These are phyloP conservation scores for Cercophora newfieldiana DNA, from an alignment of 495 filamentous ascomycete genomes.

Conservation along the genomic window DNA sequence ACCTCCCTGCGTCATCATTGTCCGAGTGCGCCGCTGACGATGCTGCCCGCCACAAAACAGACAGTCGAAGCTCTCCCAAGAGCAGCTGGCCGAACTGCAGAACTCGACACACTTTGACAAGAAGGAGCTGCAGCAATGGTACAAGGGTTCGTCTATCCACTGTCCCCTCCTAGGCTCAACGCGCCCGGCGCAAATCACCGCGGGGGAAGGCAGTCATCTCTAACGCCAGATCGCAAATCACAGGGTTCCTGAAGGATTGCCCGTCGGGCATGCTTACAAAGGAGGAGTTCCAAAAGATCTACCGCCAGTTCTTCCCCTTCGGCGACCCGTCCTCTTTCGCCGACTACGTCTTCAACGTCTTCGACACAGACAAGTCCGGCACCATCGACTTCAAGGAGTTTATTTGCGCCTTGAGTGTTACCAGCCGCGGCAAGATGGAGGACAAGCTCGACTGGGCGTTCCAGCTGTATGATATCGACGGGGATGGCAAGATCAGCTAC, in stretches of 20 bases:
- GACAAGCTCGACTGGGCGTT: slow-evolving; percentile 99
- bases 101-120: slow-evolving; percentile 98
- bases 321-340: slow-evolving; percentile 95
- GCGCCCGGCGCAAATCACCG: neutral
- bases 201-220: neutral
- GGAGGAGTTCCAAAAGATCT: slow-evolving; percentile 98
- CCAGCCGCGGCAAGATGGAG: slow-evolving; percentile 96
- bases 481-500: slow-evolving; percentile 97
- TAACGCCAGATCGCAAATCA: neutral
- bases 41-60: slow-evolving; percentile 39
- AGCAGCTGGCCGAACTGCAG: slow-evolving; percentile 92
- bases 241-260: slow-evolving; percentile 98
- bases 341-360: slow-evolving; percentile 99
- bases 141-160: slow-evolving; percentile 70
- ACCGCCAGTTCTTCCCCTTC: slow-evolving; percentile 98
- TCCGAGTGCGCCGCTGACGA: neutral
- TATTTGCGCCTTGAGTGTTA: slow-evolving; percentile 97
- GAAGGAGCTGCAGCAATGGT: slow-evolving; percentile 99
- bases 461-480: slow-evolving; percentile 98
- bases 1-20: neutral
- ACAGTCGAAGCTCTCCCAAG: slow-evolving; percentile 91
- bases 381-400: slow-evolving; percentile 99
- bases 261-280: slow-evolving; percentile 95
- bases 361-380: slow-evolving; percentile 94
- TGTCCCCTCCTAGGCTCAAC: neutral